phyloP scores from a whole-genome alignment of 2,329 filamentous ascomycete species.

The Penicillium psychrosexuale region DNA sequence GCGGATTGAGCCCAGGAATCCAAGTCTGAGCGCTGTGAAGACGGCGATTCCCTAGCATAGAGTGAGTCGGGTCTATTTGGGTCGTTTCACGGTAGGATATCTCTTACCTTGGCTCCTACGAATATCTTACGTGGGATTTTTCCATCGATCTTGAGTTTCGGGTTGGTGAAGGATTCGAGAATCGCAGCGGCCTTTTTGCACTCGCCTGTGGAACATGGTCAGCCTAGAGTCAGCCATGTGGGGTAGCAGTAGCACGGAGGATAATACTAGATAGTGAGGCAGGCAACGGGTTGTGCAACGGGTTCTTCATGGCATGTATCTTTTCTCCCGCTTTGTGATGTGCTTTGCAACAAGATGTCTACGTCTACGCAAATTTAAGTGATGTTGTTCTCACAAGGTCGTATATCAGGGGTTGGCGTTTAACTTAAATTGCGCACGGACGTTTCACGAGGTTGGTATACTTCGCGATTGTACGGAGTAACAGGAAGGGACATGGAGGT shows the following conservation, averaged over 20 bases:
- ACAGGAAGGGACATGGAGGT: too few species aligned
- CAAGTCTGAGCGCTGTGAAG: slow-evolving; percentile 48
- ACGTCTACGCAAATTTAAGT: neutral
- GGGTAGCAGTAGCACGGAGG: neutral
- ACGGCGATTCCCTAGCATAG: slow-evolving; percentile 44
- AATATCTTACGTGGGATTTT: slow-evolving; percentile 88
- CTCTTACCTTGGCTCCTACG: slow-evolving; percentile 75
- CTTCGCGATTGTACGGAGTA: neutral
- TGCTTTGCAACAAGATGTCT: neutral
- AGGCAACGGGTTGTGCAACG: slow-evolving; percentile 6
- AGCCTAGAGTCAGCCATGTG: neutral
- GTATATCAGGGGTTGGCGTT: neutral
- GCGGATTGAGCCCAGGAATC: slow-evolving; percentile 48
- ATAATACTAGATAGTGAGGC: slow-evolving; percentile 8
- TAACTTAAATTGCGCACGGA: neutral
- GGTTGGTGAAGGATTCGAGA: slow-evolving; percentile 87
- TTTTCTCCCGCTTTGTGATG: neutral
- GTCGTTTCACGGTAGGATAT: neutral
- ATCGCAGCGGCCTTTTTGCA: slow-evolving; percentile 97
- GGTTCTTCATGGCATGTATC: slow-evolving; percentile 1
- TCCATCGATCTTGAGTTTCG: slow-evolving; percentile 92
- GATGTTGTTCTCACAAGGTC: neutral
- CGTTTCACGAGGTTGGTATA: neutral
- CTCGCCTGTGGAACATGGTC: slow-evolving; percentile 63
- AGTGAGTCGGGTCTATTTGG: neutral